These are phyloP conservation scores for Benincasa hispida DNA, from an alignment of 306 rosid genomes.

Conservation along the genomic window DNA sequence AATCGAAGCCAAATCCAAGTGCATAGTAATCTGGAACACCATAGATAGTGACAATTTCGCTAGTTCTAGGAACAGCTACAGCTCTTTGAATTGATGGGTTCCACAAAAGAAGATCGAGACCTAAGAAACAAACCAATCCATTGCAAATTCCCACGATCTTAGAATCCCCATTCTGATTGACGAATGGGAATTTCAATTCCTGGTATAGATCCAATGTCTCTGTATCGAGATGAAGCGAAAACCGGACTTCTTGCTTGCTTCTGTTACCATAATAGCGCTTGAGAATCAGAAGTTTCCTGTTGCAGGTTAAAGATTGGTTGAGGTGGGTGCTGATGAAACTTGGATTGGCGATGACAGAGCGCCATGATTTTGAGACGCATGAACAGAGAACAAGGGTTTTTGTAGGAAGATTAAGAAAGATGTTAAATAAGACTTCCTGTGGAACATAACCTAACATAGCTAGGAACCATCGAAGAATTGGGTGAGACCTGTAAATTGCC, in stretches of 20 bases:
- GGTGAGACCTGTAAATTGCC: neutral
- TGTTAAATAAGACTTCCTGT: slow-evolving; percentile 4
- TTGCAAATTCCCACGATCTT: slow-evolving; percentile 7
- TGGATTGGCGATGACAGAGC: neutral
- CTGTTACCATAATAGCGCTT: neutral
- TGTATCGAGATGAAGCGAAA: slow-evolving; percentile 10
- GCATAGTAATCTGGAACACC: neutral
- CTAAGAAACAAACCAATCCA: slow-evolving; percentile 10
- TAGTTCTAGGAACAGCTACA: neutral
- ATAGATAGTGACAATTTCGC: neutral
- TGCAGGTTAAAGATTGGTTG: neutral
- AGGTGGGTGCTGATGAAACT: slow-evolving; percentile 4
- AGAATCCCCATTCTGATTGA: neutral
- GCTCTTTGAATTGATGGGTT: slow-evolving; percentile 10
- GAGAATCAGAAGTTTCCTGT: neutral
- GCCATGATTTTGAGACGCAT: slow-evolving; percentile 14
- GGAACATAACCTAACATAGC: slow-evolving; percentile 4
- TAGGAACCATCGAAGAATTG: neutral
- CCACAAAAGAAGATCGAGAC: slow-evolving; percentile 2
- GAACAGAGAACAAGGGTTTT: slow-evolving; percentile 5
- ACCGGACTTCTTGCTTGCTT: neutral
- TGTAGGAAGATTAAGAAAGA: slow-evolving; percentile 3
- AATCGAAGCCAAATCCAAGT: slow-evolving; percentile 13
- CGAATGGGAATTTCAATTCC: slow-evolving; percentile 6
- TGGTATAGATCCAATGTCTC: neutral